Percentiles rank a stretch among this genome's conserved stretches.
These are phyloP conservation scores for Drosera spatulata DNA, from an alignment of 179 eudicot genomes.

Conservation along the genomic window DNA sequence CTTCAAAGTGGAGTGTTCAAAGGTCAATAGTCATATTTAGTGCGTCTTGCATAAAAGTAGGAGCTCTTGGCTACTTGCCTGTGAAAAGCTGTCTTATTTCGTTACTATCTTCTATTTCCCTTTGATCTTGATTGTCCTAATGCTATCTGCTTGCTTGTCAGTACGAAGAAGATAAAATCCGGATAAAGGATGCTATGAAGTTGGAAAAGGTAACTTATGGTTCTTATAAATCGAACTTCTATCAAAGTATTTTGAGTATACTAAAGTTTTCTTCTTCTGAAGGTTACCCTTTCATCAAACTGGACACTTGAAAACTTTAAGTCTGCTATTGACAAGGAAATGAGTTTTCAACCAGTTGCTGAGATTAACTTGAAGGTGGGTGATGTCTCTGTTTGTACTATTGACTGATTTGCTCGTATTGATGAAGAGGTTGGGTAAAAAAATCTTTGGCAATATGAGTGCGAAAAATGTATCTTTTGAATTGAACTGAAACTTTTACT, in stretches of 20 bases:
- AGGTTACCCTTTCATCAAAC: slow-evolving; percentile 61
- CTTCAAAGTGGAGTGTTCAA: neutral
- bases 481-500: too few relatives aligned
- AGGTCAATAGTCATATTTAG: neutral
- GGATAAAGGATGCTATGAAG: slow-evolving; percentile 70
- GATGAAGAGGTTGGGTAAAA: too few relatives aligned
- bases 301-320: slow-evolving; percentile 85
- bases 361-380: slow-evolving; percentile 68
- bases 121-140: neutral
- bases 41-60: too few relatives aligned
- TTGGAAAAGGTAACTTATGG: slow-evolving; percentile 45
- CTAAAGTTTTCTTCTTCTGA: slow-evolving; percentile 8
- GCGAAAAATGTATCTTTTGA: too few relatives aligned
- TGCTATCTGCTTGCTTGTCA: slow-evolving; percentile 27
- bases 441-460: too few relatives aligned
- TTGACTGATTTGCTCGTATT: neutral
- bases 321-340: slow-evolving; percentile 48
- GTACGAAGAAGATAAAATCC: slow-evolving; percentile 65
- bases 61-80: too few relatives aligned
- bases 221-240: neutral
- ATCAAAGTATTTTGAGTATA: slow-evolving; percentile 2
- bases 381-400: neutral
- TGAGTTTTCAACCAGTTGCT: slow-evolving; percentile 37
- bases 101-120: neutral
- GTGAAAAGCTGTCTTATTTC: too few relatives aligned